Percentiles rank a stretch among this genome's conserved stretches.
These are phyloP conservation scores for Salix koriyanagi DNA, from an alignment of 345 rosid species.

Conservation along the genomic window DNA sequence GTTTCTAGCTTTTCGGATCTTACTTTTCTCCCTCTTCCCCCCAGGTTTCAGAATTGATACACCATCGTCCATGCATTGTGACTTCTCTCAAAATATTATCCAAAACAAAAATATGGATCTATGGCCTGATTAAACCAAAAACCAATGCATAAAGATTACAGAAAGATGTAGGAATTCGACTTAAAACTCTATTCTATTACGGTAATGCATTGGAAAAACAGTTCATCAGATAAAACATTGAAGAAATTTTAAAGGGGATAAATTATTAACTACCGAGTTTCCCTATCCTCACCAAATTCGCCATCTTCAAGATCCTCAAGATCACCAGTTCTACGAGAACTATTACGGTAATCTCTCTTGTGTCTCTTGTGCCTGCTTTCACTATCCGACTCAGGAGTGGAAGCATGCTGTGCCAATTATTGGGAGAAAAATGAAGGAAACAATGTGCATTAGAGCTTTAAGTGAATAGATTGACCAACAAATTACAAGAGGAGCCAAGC, in stretches of 20 bases:
- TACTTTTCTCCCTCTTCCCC: no score
- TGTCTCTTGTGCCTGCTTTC: slow-evolving; percentile 64
- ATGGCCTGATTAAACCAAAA: not conserved
- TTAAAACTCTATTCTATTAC: not conserved
- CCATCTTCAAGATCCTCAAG: slow-evolving; percentile 86
- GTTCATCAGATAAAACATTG: slow-evolving; percentile 3
- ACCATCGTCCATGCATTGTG: not conserved
- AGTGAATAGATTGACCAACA: not conserved
- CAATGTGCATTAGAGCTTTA: not conserved
- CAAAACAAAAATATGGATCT: not conserved
- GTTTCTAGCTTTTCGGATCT: no score
- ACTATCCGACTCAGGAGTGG: slow-evolving; percentile 59
- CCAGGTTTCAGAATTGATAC: not conserved
- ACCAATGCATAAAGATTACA: not conserved
- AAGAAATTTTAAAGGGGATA: not conserved
- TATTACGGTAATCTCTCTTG: slow-evolving; percentile 55
- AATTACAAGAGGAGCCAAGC: not conserved
- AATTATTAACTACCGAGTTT: slow-evolving; percentile 18
- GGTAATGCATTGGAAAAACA: not conserved
- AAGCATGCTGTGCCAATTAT: slow-evolving; percentile 45
- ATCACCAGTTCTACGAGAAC: slow-evolving; percentile 45
- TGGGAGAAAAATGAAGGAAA: not conserved
- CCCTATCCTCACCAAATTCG: slow-evolving; percentile 57
- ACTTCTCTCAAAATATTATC: not conserved
- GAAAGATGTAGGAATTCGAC: not conserved